Evolutionary conservation across 2,329 filamentous ascomycete genomes (phyloP), one percentile per base, ranked within the genome.

Genomic region (Xylaria sp.): DNA sequence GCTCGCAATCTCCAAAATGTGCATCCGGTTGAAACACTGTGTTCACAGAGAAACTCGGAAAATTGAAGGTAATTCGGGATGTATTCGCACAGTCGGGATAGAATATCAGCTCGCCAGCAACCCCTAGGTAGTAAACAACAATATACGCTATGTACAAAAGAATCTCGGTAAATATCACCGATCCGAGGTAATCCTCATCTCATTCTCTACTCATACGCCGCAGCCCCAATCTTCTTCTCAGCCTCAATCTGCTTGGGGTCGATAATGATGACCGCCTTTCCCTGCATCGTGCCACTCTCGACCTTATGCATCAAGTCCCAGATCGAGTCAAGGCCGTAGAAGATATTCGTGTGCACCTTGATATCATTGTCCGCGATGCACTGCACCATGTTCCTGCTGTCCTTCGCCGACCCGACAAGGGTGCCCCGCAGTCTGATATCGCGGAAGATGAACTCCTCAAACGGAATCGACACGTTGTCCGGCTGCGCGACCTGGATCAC

Each of bases 401-500:
- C 78, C 2, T 69, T 66, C 1, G 74, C 71, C 8, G 76, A 78
- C 52, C 71, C 74, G 55, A 78, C 72, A 37, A 83, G 65, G 46
- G 73, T 77, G 0, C 68, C 68, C 57, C 58, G 58, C 6, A 71
- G 19, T 35, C 66, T 62, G 5, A 70, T 63, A 37, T 70, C 69
- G 13, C 69, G 65, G 44, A 70, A 68, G 44, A 70, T 50, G 8
- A 71, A 84, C 16, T 82, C 80, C 52, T 83, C 82, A 59, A 83
- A 88, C n/a, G 75, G 75, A 5, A 88, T 85, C 44, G 82, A 83
- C 9, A 83, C 81, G 3, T 73, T 80, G 1, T 87, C 84, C 1
- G 86, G 86, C 4, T 82, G 83, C 56, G 74, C 83, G 52, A 86
- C 78, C 68, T 86, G 82, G 1, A 86, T 74, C 67, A 85, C 74